Evolutionary conservation across 1,284 basidiomycete species (phyloP).

Genomic region (Sporisorium scitamineum): DNA sequence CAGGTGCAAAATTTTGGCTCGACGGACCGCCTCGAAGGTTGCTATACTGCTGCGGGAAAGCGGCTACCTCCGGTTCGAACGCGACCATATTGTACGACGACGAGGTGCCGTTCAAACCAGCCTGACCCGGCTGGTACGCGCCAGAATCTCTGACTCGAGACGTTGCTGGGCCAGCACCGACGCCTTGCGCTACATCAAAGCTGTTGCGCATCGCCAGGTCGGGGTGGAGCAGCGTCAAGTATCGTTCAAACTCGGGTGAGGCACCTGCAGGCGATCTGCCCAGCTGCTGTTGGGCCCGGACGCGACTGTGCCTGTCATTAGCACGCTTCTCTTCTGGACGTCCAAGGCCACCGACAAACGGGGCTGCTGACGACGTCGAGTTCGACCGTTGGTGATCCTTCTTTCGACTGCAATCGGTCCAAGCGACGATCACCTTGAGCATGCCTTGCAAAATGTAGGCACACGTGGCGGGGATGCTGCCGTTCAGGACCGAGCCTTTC

Average conservation of each 20-base stretch:
- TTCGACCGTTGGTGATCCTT: slow-evolving; percentile 30
- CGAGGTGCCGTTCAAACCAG: background rate
- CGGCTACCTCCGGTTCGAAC: slow-evolving; percentile 1
- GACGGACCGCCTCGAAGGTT: background rate
- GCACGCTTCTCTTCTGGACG: background rate
- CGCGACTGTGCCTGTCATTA: background rate
- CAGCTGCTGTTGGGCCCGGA: background rate
- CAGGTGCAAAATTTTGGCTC: background rate
- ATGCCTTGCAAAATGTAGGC: slow-evolving; percentile 41
- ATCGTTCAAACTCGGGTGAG: slow-evolving; percentile 5
- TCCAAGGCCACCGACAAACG: background rate
- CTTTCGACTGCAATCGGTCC: slow-evolving; percentile 37
- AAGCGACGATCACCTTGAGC: slow-evolving; percentile 40
- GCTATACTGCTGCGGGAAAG: slow-evolving; percentile 2
- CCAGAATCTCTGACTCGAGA: background rate
- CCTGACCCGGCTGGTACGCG: background rate
- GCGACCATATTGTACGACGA: slow-evolving; percentile 6
- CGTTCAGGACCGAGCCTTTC: slow-evolving; percentile 28
- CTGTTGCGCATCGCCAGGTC: slow-evolving; percentile 6
- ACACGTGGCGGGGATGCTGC: slow-evolving; percentile 47
- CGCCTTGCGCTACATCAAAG: slow-evolving; percentile 16
- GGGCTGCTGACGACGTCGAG: background rate
- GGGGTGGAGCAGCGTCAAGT: slow-evolving; percentile 4
- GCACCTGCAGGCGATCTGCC: background rate
- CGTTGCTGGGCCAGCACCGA: background rate